Evolutionary conservation across 1,284 basidiomycete genomes (phyloP), one percentile per base, ranked within the genome.

Genomic region (Crepidotus sp.): DNA sequence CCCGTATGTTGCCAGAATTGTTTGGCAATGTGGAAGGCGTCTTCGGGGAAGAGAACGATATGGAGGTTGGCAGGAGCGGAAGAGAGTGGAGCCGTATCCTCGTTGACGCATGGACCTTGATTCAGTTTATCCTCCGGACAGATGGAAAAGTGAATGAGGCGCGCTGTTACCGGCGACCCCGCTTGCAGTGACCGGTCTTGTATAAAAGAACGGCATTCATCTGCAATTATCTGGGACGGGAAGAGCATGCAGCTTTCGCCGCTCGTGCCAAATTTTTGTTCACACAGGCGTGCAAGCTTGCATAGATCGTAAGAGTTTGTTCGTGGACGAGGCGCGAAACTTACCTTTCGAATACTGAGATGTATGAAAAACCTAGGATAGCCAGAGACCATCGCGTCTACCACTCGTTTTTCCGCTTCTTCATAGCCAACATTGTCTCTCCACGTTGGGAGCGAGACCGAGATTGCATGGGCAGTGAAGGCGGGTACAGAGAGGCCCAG

Each of bases 301-400:
- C 0, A n/a, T n/a, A n/a, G n/a, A n/a, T n/a, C 44, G 24, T 42
- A 1, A 31, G 14, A 4, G 11, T 17, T 2, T 7, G 1, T 17
- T 32, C 33, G 43, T 38, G 15, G 30, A 13, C n/a, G n/a, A 37
- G 13, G 42, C 26, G 18, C 30, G 36, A 6, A 13, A 61, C 76
- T 51, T 56, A 92, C 93, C 72, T 91, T 89, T 59, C 82, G 79
- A 27, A 98, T 93, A 52, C 75, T 84, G 18, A 80, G 69, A 62
- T 97, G 91, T 43, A 98, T 87, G 62, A 96, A 98, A 68, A 98
- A 99, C 36, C 96, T 72, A 0, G 96, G 96, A 60, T 98, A 99
- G n/a, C 95, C 96, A 4, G 83, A 81, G 45, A 87, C 76, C 92
- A 98, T 94, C 13, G 68, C 71, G 45, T 88, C 75, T 2, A 85